These are phyloP conservation scores for Kickxella alabastrina DNA, from an alignment of 192 early-diverging fungal genomes.

Conservation along the genomic window DNA sequence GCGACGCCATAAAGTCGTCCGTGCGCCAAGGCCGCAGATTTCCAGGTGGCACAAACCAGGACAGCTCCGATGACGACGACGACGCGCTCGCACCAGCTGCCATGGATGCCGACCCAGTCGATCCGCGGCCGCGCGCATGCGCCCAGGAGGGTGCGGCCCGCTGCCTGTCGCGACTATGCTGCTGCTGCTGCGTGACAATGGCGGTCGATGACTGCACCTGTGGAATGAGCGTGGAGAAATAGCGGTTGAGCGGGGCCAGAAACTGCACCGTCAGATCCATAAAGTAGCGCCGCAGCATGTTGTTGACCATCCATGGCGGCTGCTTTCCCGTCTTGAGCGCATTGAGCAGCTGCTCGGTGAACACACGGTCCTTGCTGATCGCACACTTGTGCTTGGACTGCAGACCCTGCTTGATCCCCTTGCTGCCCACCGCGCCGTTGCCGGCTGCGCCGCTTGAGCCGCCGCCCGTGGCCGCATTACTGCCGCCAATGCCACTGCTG, in stretches of 20 bases:
- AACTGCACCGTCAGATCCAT: constrained; percentile 91
- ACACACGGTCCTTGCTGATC: constrained; percentile 74
- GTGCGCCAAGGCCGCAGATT: constrained; percentile 47
- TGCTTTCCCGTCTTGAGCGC: constrained; percentile 68
- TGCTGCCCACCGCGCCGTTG: background rate
- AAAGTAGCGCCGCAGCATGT: constrained; percentile 88
- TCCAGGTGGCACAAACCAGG: constrained; percentile 34
- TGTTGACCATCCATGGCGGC: constrained; percentile 77
- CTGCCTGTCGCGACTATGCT: background rate
- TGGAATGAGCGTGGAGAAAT: constrained; percentile 86
- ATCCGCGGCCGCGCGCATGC: background rate
- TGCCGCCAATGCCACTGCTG: constrained; percentile 5
- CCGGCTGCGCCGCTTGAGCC: background rate
- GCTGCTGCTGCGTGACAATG: constrained; percentile 14
- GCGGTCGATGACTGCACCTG: constrained; percentile 49
- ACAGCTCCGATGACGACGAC: constrained; percentile 7
- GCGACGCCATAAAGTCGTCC: constrained; percentile 46
- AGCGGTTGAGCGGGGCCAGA: constrained; percentile 89
- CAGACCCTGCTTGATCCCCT: constrained; percentile 26
- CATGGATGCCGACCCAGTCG: constrained; percentile 15
- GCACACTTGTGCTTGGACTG: constrained; percentile 66
- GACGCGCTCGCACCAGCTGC: background rate
- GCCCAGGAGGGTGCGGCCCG: background rate
- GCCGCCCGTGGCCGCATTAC: background rate
- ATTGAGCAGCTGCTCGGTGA: constrained; percentile 74